Percentiles rank a stretch among this genome's conserved stretches.
These are phyloP conservation scores for Geotrichum klebahnii DNA, from an alignment of 1,139 yeast species.

Conservation along the genomic window DNA sequence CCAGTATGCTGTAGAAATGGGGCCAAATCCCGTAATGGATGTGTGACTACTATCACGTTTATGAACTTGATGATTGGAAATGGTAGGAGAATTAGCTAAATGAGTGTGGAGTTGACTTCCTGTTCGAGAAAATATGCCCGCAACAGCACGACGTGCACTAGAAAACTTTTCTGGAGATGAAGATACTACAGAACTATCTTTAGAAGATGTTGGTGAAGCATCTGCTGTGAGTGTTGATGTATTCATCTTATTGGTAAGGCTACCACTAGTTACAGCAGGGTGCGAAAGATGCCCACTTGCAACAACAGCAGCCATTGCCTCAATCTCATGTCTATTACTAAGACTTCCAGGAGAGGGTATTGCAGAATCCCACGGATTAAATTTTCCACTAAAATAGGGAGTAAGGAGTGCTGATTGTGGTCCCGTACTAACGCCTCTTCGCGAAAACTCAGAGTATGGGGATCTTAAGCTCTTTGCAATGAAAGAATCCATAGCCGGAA, in stretches of 20 bases:
- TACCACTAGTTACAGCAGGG: background rate
- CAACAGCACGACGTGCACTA: constrained; percentile 27
- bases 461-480: constrained; percentile 1
- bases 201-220: constrained; percentile 16
- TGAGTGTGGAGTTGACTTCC: constrained; percentile 15
- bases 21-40: constrained; percentile 12
- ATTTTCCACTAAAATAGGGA: constrained; percentile 17
- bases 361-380: constrained; percentile 18
- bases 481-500: constrained; percentile 5
- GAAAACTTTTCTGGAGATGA: constrained; percentile 31
- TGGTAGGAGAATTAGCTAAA: background rate
- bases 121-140: constrained; percentile 33
- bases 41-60: constrained; percentile 14
- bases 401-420: constrained; percentile 12
- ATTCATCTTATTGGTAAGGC: background rate
- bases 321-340: constrained; percentile 11
- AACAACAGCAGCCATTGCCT: constrained; percentile 5
- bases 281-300: constrained; percentile 4
- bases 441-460: constrained; percentile 3
- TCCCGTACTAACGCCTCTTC: constrained; percentile 5
- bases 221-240: background rate
- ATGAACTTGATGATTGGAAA: constrained; percentile 8
- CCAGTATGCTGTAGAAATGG: constrained; percentile 9
- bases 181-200: constrained; percentile 14
- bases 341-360: constrained; percentile 17